Evolutionary conservation across 768 basidiomycete genomes (phyloP).

Genomic region (Tulasnella sp.): DNA sequence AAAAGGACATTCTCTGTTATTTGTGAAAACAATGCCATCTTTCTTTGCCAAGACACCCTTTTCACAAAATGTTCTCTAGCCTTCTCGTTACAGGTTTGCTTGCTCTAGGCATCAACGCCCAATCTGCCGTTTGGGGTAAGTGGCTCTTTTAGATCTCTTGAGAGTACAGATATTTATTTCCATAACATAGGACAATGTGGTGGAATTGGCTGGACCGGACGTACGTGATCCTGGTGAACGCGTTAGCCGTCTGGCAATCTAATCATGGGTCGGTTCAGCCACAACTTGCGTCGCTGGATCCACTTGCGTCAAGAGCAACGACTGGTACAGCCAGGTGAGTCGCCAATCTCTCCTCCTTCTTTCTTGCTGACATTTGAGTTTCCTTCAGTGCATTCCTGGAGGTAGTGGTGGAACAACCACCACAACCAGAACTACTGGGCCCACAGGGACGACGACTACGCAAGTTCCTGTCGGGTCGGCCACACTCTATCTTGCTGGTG

Average conservation of each 20-base stretch:
- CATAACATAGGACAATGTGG: not conserved
- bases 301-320: slow-evolving; percentile 17
- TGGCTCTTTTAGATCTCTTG: not conserved
- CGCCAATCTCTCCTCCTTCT: not conserved
- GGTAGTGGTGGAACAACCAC: not conserved
- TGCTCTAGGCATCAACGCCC: not conserved
- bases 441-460: not conserved
- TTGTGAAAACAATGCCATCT: not conserved
- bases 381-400: not conserved
- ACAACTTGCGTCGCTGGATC: slow-evolving; percentile 21
- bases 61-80: not conserved
- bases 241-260: not conserved
- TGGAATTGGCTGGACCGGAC: not conserved
- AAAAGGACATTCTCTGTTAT: not conserved
- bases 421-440: not conserved
- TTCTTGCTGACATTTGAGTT: not conserved
- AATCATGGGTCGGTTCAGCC: not conserved
- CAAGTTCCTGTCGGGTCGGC: not conserved
- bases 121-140: not conserved
- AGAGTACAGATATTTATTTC: not conserved
- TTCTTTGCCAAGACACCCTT: not conserved
- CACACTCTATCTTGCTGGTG: not conserved
- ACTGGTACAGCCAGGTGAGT: slow-evolving; percentile 20
- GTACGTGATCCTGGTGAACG: not conserved
- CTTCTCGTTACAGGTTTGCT: not conserved